Base-by-base conservation (phyloP, 129 eudicot species). In the Logfia minima region DNA sequence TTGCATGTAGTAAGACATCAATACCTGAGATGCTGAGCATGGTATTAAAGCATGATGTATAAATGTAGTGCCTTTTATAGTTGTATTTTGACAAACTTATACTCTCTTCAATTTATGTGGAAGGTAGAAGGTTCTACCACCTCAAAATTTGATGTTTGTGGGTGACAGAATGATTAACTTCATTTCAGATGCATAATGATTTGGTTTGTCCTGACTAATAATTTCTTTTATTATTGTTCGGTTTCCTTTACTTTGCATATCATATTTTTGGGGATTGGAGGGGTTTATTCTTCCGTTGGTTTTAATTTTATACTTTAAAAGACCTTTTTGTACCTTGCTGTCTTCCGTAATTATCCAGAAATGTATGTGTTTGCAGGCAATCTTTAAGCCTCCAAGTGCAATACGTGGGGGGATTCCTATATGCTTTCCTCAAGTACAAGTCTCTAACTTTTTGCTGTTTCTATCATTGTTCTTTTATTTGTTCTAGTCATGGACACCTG, bases 381-480 rank as follows among this genome's bases (percentile, higher is more conserved):
- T 71, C 74, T 90, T 86, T 80, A 85, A 88, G 84, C 94, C 98
- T 70, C 94, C 92, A 16, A 92, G 82, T 78, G 76, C 92, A 64
- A 90, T 92, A 85, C 94, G 96, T 72, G 98, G 98, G 75, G 98
- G 98, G 56, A 92, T 92, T 86, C 98, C 94, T 74, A 78, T 92
- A 79, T 90, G 96, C 89, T 92, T 92, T 81, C 98, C 98, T 62
- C 95, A 92, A 79, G 98, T 92, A 78, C 64, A 85, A 77, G 71
- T 77, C 76, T 70, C 68, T 55, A 41, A 32, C 70, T 18, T 24
- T 61, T 37, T 22, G 37, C 80, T 55, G 65, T 71, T 56, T 41
- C 22, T 18, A 51, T 73, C 72, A n/a, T 53, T 11, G 18, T 37
- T 70, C 18, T 62, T 65, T 66, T 26, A 68, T n/a, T 60, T 24